Base-by-base conservation (phyloP, 129 eudicot species). In the Chrysanthemum seticuspe region DNA sequence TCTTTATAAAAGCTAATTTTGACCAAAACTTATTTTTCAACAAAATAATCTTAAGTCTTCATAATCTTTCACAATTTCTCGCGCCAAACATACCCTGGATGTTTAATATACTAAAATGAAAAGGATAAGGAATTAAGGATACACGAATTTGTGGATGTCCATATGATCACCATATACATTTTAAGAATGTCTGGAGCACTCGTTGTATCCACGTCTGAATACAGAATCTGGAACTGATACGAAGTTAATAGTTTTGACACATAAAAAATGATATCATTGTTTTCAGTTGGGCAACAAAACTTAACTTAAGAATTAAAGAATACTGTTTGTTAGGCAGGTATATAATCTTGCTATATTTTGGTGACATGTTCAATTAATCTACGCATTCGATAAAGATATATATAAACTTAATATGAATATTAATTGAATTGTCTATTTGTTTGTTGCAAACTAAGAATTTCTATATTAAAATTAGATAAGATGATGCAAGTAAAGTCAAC, bases 401-500 rank as follows among this genome's bases (percentile, higher is more conserved):
- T 40, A 40, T 6, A 40, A 40, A 40, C 47, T 40, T 40, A 40
- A 40, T 40, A 5, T 40, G 47, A 29, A 27, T 27, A 19, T 19
- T 19, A 19, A 27, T 27, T 27, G 29, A 36, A 40, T 40, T 40
- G 0, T 40, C 47, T 40, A 7, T 40, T 40, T 40, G 47, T 40
- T 66, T 15, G 16, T 66, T 2, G 4, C 13, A 44, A 40, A 18
- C 4, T 44, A 19, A 15, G 2, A 51, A 67, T 54, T 70, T 23
- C 3, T 15, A 1, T 54, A 6, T 29, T 53, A 27, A 70, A 15
- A 14, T 70, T n/a, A 23, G 29, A 60, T 40, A 57, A 31, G 48
- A 45, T 73, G 60, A 73, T 61, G 50, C 15, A 45, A 31, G 36
- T 72, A 72, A 27, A 59, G 67, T 72, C 75, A 70, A 70, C 75